Evolutionary conservation across 2,329 filamentous ascomycete species (phyloP).

Genomic region (Nemania sp.): DNA sequence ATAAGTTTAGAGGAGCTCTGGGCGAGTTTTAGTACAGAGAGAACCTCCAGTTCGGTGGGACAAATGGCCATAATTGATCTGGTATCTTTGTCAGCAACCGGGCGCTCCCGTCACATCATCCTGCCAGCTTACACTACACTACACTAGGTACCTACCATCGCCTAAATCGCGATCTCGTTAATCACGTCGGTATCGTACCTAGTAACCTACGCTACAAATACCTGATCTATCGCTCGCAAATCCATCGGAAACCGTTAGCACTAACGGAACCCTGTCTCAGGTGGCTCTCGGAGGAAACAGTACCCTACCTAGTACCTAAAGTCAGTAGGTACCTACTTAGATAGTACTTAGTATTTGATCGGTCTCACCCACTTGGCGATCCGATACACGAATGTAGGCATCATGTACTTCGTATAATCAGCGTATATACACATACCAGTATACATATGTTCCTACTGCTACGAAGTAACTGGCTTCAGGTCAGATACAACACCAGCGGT

Average conservation of each 20-base stretch:
- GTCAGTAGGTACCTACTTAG: no score
- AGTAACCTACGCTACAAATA: no score
- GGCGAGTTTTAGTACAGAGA: no score
- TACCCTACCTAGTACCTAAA: no score
- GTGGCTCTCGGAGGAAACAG: conserved; percentile 23
- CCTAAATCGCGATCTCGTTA: conserved; percentile 25
- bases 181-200: conserved; percentile 13
- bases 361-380: conserved; percentile 23
- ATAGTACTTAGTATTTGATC: no score
- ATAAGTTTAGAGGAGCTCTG: no score
- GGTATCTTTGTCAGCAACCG: conserved; percentile 15
- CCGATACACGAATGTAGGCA: conserved; percentile 14
- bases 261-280: conserved; percentile 24
- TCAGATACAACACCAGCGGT: no score
- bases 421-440: no score
- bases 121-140: not conserved
- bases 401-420: conserved; percentile 4
- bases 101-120: conserved; percentile 23
- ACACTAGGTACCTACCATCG: not conserved
- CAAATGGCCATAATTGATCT: not conserved
- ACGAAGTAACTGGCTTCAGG: conserved; percentile 17
- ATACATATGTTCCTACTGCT: no score
- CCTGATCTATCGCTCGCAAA: conserved; percentile 25
- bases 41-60: not conserved
- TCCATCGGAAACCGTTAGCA: conserved; percentile 19